These are phyloP conservation scores for Yamadazyma siamensis DNA, from an alignment of 1,139 yeast genomes.

Conservation along the genomic window DNA sequence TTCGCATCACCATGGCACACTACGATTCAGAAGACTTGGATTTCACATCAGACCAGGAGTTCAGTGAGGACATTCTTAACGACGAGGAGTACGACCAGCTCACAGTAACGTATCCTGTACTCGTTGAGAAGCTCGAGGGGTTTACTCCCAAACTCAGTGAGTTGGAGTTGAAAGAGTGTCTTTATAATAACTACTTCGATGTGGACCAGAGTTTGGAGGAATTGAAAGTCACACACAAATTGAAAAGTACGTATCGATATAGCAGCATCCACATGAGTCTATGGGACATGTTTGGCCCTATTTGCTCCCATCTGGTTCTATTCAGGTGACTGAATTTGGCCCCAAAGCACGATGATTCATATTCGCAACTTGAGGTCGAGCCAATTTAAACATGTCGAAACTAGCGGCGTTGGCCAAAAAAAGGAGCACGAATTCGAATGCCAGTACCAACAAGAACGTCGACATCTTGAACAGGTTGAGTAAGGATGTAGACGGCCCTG, in stretches of 20 bases:
- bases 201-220: constrained; percentile 52
- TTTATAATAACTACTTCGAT: constrained; percentile 61
- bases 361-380: background rate
- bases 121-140: constrained; percentile 30
- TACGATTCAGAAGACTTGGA: constrained; percentile 13
- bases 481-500: background rate
- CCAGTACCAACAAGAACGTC: constrained; percentile 15
- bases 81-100: constrained; percentile 40
- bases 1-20: constrained; percentile 4
- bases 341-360: background rate
- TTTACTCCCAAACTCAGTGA: constrained; percentile 49
- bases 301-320: too few relatives aligned
- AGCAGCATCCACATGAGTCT: background rate
- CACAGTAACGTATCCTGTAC: constrained; percentile 37
- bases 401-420: constrained; percentile 48
- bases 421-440: constrained; percentile 19
- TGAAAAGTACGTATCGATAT: constrained; percentile 41
- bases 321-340: background rate
- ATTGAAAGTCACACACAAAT: constrained; percentile 41
- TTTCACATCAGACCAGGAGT: constrained; percentile 13
- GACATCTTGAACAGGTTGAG: constrained; percentile 20
- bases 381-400: constrained; percentile 21
- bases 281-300: background rate
- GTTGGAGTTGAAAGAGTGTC: constrained; percentile 52
- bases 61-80: constrained; percentile 19